These are phyloP conservation scores for Piper longum DNA, from an alignment of 164 flowering plant genomes.

Conservation along the genomic window DNA sequence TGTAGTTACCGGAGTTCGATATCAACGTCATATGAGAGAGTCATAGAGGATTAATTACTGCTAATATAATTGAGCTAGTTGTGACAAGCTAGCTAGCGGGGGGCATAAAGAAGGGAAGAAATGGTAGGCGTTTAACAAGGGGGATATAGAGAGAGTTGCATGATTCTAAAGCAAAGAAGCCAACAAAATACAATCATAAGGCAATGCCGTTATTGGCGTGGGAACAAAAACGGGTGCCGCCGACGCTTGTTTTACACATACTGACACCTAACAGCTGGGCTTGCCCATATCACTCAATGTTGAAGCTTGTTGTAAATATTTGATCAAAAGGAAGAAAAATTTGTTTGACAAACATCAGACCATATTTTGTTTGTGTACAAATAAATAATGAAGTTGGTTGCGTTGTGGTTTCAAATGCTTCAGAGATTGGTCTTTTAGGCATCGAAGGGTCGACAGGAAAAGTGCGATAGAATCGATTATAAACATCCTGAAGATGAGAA, in stretches of 20 bases:
- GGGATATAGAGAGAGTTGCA: slow-evolving; percentile 12
- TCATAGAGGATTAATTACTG: no score
- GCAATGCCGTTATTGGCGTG: slow-evolving; percentile 44
- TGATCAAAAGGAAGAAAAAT: no score
- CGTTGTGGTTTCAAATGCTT: neutral
- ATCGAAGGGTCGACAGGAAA: no score
- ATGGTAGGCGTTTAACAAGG: slow-evolving; percentile 22
- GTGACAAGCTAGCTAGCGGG: neutral
- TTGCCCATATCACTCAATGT: neutral
- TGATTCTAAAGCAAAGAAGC: slow-evolving; percentile 20
- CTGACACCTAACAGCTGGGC: slow-evolving; percentile 3
- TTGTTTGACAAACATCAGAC: neutral
- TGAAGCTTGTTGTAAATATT: neutral
- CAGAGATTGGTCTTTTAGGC: no score
- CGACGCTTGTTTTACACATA: slow-evolving; percentile 11
- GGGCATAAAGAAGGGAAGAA: slow-evolving; percentile 3
- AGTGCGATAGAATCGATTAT: no score
- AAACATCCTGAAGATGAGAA: no score
- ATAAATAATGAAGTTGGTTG: neutral
- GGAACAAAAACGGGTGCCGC: slow-evolving; percentile 32
- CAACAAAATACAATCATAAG: slow-evolving; percentile 62
- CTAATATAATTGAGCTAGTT: neutral
- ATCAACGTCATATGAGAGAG: slow-evolving; percentile 12
- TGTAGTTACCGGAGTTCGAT: slow-evolving; percentile 27
- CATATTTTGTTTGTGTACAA: neutral